Evolutionary conservation across 371 early-diverging fungal genomes (phyloP).

Genomic region (Mucor lusitanicus): DNA sequence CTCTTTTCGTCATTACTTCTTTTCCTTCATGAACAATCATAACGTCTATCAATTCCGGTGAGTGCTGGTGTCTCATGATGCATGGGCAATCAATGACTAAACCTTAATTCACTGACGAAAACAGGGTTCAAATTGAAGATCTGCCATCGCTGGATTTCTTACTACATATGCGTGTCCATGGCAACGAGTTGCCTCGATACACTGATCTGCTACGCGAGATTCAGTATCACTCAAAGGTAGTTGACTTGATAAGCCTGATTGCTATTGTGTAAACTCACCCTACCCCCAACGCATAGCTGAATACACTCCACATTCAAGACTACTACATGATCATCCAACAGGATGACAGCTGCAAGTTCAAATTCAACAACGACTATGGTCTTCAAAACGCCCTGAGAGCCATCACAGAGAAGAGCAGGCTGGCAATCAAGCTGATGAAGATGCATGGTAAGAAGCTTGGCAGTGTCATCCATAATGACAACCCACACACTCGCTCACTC

Average conservation of each 20-base stretch:
- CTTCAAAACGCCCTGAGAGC: constrained; percentile 20
- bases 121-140: constrained; percentile 28
- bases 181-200: constrained; percentile 17
- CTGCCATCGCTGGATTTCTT: constrained; percentile 8
- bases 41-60: background rate
- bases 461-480: no score
- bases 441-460: background rate
- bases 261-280: background rate
- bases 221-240: constrained; percentile 20
- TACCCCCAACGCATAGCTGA: background rate
- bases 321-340: constrained; percentile 18
- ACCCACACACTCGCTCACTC: no score
- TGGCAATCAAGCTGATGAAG: constrained; percentile 19
- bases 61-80: background rate
- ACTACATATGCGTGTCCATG: constrained; percentile 22
- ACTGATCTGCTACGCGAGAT: constrained; percentile 19
- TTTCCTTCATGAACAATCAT: background rate
- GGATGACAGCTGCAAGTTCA: constrained; percentile 5
- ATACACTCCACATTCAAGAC: background rate
- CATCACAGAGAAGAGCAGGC: constrained; percentile 12
- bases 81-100: background rate
- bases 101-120: background rate
- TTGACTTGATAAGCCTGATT: no score
- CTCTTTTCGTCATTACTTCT: background rate
- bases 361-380: constrained; percentile 20